Evolutionary conservation across 2,329 filamentous ascomycete species (phyloP).

Genomic region (Pseudocercospora pini-densiflorae): DNA sequence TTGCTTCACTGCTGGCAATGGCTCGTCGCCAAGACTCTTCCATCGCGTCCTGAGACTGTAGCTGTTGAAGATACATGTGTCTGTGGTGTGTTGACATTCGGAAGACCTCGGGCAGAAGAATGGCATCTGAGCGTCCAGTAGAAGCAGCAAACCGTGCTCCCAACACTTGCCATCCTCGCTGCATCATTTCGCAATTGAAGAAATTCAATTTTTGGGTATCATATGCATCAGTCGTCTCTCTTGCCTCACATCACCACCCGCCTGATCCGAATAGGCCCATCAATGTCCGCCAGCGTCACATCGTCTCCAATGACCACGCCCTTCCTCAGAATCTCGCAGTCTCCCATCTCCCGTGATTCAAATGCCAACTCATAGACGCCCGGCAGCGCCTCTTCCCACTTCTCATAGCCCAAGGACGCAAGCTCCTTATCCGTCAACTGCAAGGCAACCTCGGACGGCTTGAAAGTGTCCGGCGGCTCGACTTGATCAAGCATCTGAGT

Average conservation of each 20-base stretch:
- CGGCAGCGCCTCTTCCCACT: conserved; percentile 54
- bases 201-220: neutral
- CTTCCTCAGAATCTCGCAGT: conserved; percentile 55
- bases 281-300: conserved; percentile 45
- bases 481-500: conserved; percentile 36
- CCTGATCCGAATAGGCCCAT: conserved; percentile 51
- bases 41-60: neutral
- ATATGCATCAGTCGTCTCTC: conserved; percentile 1
- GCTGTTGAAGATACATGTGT: neutral
- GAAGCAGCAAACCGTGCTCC: neutral
- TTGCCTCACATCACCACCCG: conserved; percentile 25
- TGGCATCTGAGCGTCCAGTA: neutral
- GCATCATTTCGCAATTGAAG: neutral
- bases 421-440: conserved; percentile 49
- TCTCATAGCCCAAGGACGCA: conserved; percentile 37
- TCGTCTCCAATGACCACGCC: conserved; percentile 46
- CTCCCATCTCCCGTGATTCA: conserved; percentile 48
- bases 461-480: conserved; percentile 54
- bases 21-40: neutral
- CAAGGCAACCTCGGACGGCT: conserved; percentile 55
- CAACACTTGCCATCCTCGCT: neutral
- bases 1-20: neutral
- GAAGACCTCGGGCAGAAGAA: neutral
- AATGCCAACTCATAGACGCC: conserved; percentile 51
- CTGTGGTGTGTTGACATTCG: neutral